These are phyloP conservation scores for Debaryomyces subglobosus DNA, from an alignment of 1,139 yeast species.

Conservation along the genomic window DNA sequence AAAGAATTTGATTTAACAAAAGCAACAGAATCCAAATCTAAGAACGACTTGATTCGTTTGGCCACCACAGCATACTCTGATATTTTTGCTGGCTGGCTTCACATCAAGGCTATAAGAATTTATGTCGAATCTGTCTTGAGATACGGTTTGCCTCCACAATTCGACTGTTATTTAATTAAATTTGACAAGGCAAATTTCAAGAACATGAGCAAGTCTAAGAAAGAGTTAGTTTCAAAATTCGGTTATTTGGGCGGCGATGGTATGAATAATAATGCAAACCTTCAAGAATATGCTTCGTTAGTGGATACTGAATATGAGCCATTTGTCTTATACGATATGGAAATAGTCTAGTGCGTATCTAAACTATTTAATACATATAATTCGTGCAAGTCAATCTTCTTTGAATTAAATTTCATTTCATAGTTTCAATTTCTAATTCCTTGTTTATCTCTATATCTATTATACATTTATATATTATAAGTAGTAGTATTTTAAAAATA, in stretches of 20 bases:
- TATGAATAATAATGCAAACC: constrained; percentile 62
- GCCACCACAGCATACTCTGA: constrained; percentile 89
- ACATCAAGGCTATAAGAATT: constrained; percentile 66
- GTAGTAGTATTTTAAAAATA: neutral
- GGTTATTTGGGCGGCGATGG: constrained; percentile 94
- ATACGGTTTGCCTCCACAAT: constrained; percentile 95
- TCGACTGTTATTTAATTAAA: constrained; percentile 64
- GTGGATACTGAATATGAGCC: constrained; percentile 97
- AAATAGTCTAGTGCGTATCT: constrained; percentile 29
- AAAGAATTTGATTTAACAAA: constrained; percentile 78
- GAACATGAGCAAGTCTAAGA: constrained; percentile 59
- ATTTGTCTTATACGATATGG: constrained; percentile 75
- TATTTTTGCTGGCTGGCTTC: constrained; percentile 83
- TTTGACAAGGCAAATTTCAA: constrained; percentile 41
- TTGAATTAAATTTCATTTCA: neutral
- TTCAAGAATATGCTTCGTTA: constrained; percentile 85
- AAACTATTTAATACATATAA: neutral
- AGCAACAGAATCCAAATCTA: constrained; percentile 71
- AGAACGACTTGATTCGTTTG: constrained; percentile 78
- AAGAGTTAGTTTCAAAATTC: constrained; percentile 69
- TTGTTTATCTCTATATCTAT: neutral
- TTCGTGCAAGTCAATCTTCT: neutral
- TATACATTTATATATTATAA: constrained; percentile 1
- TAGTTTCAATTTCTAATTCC: neutral
- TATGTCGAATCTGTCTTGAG: constrained; percentile 76